Base-by-base conservation (phyloP, 331 rosid species). In the Dryas integrifolia region DNA sequence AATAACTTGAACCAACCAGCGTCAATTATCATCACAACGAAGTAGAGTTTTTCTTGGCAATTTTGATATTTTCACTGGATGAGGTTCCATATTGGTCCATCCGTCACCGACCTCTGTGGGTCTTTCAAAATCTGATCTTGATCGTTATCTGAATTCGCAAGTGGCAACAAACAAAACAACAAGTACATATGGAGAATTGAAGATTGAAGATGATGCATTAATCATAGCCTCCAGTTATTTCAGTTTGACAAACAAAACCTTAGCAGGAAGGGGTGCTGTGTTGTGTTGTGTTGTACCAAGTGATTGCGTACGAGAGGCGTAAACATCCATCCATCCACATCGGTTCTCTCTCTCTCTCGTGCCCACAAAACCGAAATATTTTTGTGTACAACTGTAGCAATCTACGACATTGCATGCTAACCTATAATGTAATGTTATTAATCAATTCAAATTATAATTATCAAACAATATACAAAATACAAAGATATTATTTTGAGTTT, bases 51-150 rank as follows among this genome's bases (percentile, higher is more conserved):
- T 30, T 30, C 35, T 30, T 41, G 49, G 49, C 30, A 16, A 18
- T 15, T 5, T 21, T 21, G 24, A 21, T 21, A 30, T 4, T 26
- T 58, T 45, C 6, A 10, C 9, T 39, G 14, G 26, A 53, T 41
- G 59, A 5, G 35, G 65, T 65, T 7, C 11, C 86, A 83, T 30
- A 79, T 82, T 56, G 65, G 73, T 79, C 85, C 77, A 56, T 67
- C 52, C 39, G 15, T 2, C 74, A 77, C 68, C 76, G 67, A 72
- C 76, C n/a, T 46, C 24, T 5, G 4, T 7, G 46, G 24, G 55
- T 26, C 51, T 26, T 50, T 13, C 60, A 7, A 14, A 66, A 48
- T 13, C 14, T 15, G 71, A 47, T 72, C 76, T 69, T 58, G 56
- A 7, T 15, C 40, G 6, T 38, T 24, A 44, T 13, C 18, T 12